Base-by-base conservation (phyloP, 192 early-diverging fungal genomes). In the Entomortierella parvispora region DNA sequence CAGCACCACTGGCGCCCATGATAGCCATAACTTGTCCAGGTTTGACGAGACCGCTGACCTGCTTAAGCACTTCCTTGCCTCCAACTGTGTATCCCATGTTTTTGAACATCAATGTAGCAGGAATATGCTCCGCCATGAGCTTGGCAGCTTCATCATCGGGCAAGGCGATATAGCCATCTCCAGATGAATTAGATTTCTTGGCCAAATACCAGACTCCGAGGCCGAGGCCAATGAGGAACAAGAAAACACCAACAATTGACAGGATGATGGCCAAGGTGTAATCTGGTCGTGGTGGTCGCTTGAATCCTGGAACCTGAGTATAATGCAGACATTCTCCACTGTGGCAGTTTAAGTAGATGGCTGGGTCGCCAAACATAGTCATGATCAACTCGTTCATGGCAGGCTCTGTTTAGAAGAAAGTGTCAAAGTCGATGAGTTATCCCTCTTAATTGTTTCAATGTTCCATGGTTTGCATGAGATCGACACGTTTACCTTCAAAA, bases 11-110 rank as follows among this genome's bases (percentile, higher is more conserved):
- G 11, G 91, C 92, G 8, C 95, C 96, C 87, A 98, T 92, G 34
- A 98, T 93, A 14, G 95, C 96, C 86, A 96, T 89, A 9, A 98
- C 88, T 64, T 97, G 85, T 48, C 96, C 96, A 0, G 95, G 91
- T 18, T 86, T 80, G 7, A 94, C 93, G 20, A 89, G 69, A 31
- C 96, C 96, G 25, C 85, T 85, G 4, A 96, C 88, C 12, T 84
- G 84, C 11, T 33, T 40, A 31, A 82, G 60, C 4, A 82, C 66
- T 22, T 75, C 69, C 34, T 84, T 87, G 0, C 80, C 81, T 18
- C 64, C 77, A 4, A 90, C 80, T 9, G 37, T 62, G 67, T 93
- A 93, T n/a, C 70, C 53, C 15, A 90, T 62, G 47, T 89, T 66
- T 14, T 83, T 66, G 56, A 92, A 93, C 62, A 85, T 80, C 14